Base-by-base conservation (phyloP, 2,329 filamentous ascomycete genomes). In the Xylaria sp. region DNA sequence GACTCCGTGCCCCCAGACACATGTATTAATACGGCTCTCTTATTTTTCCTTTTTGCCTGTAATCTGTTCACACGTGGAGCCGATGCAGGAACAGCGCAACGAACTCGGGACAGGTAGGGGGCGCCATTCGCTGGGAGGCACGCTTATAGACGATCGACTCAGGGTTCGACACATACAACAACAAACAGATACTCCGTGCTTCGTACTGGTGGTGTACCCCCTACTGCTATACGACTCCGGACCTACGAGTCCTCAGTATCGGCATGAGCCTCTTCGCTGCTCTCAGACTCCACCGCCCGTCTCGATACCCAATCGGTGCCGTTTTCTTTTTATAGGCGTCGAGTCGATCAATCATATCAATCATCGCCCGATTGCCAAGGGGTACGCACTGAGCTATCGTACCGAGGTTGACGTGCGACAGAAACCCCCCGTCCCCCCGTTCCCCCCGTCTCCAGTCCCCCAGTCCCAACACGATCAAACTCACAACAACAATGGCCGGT, bases 1-100 rank as follows among this genome's bases (percentile, higher is more conserved):
- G 23, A 30, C 23, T 30, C 16, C 16, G 16, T 16, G 16, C 16
- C 16, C 16, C 16, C 16, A 16, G 16, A 16, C 16, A 16, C 16
- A 16, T 16, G 23, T 30, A 30, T 30, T 30, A 30, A 30, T 30
- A 30, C 23, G 23, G 23, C 23, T 4, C 4, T 30, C 5, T 23
- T 19, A 8, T 18, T 49, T 49, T 49, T 23, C 8, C 3, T 18
- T 23, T 23, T 49, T 52, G 19, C 57, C 60, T 59, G 39, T 62
- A 7, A 62, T 50, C 18, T 52, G 37, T 57, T 58, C 60, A 62
- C 60, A 62, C 60, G 60, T 62, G 57, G 60, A 60, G 51, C 52
- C 51, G 54, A 62, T 58, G 60, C 60, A 62, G 60, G 60, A 62
- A 62, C 60, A 62, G 55, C 60, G 52, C 48, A 59, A 55, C 57